phyloP scores from a whole-genome alignment of 2,329 filamentous ascomycete species.

The Huntiella savannae region DNA sequence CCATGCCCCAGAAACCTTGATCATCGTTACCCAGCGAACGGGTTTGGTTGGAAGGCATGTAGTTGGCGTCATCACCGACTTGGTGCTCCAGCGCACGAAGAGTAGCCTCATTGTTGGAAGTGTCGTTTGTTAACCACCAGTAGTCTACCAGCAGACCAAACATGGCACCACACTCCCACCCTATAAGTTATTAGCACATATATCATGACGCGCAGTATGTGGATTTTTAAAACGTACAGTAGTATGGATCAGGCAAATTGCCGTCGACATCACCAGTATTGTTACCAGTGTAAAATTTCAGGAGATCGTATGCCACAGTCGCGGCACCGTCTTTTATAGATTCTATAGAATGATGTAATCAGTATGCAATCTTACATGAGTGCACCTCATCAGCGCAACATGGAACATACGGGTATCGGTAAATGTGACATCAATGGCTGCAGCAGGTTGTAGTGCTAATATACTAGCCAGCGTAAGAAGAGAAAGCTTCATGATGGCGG shows the following conservation, averaged over 20 bases:
- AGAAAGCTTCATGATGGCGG: slow-evolving; percentile 9
- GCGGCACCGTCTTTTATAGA: slow-evolving; percentile 30
- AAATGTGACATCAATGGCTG: slow-evolving; percentile 10
- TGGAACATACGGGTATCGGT: slow-evolving; percentile 18
- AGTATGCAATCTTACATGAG: too few species aligned
- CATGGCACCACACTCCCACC: slow-evolving; percentile 57
- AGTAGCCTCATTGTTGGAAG: slow-evolving; percentile 41
- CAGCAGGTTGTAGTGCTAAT: slow-evolving; percentile 7
- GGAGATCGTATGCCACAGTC: slow-evolving; percentile 27
- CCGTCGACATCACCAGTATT: slow-evolving; percentile 38
- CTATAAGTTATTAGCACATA: slow-evolving; percentile 15
- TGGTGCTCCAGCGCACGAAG: slow-evolving; percentile 42
- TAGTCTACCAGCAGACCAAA: slow-evolving; percentile 56
- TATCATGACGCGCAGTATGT: slow-evolving; percentile 11
- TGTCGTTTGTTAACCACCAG: slow-evolving; percentile 50
- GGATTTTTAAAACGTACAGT: slow-evolving; percentile 31
- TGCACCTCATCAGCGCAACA: too few species aligned
- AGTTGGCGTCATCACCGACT: slow-evolving; percentile 37
- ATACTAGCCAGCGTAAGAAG: slow-evolving; percentile 6
- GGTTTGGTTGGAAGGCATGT: slow-evolving; percentile 49
- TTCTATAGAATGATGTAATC: slow-evolving; percentile 17
- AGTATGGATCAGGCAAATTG: slow-evolving; percentile 41
- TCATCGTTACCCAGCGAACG: slow-evolving; percentile 49
- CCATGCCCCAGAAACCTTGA: slow-evolving; percentile 72
- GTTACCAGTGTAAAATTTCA: slow-evolving; percentile 36